These are phyloP conservation scores for Ormosia semicastrata DNA, from an alignment of 306 rosid genomes.

Conservation along the genomic window DNA sequence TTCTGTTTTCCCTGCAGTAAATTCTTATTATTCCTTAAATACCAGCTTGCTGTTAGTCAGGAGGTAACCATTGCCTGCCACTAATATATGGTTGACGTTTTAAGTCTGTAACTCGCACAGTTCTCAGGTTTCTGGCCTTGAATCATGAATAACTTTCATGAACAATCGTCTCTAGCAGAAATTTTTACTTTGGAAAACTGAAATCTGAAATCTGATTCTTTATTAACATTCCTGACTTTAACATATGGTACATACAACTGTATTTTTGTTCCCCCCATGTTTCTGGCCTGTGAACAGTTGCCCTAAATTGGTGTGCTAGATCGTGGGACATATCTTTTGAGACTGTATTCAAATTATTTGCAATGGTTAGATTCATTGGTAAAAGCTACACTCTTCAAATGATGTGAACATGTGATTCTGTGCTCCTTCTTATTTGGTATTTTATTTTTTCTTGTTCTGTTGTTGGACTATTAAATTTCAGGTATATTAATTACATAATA, in stretches of 20 bases:
- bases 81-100: background rate
- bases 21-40: slow-evolving; percentile 16
- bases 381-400: background rate
- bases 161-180: background rate
- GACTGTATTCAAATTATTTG: slow-evolving; percentile 1
- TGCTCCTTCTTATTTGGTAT: background rate
- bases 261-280: slow-evolving; percentile 5
- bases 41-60: background rate
- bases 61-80: background rate
- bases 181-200: background rate
- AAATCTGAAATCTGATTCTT: background rate
- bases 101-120: background rate
- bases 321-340: slow-evolving; percentile 5
- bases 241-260: background rate
- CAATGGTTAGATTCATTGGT: background rate
- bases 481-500: background rate
- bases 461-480: background rate
- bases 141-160: background rate
- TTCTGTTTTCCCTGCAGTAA: background rate
- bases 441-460: slow-evolving; percentile 20
- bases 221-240: background rate
- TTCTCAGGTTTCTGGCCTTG: slow-evolving; percentile 14
- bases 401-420: slow-evolving; percentile 9
- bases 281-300: slow-evolving; percentile 10
- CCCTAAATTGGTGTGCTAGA: slow-evolving; percentile 15